phyloP scores from a whole-genome alignment of 768 basidiomycete genomes.

The Boletus barrowsii region DNA sequence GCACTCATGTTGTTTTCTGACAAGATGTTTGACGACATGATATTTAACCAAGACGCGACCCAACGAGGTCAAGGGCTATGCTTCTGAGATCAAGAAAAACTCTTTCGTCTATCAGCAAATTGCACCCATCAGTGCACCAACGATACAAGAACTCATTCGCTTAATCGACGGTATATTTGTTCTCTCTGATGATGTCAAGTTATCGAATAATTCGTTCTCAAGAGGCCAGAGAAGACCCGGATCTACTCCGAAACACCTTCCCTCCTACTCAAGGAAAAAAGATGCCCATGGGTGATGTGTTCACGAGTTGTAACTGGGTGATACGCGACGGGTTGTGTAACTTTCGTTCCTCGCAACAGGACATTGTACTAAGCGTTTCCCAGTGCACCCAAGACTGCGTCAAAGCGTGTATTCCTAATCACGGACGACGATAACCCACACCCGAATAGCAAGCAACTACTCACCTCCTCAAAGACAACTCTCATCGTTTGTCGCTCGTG shows the following conservation, averaged over 20 bases:
- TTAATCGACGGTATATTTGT: conserved; percentile 65
- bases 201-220: conserved; percentile 6
- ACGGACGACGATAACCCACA: conserved; percentile 65
- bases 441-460: conserved; percentile 52
- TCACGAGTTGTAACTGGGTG: conserved; percentile 87
- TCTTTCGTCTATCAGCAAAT: conserved; percentile 77
- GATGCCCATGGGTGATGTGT: conserved; percentile 83
- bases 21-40: not conserved
- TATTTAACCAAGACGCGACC: conserved; percentile 17
- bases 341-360: conserved; percentile 14
- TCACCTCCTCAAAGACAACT: conserved; percentile 69
- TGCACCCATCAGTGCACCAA: conserved; percentile 71
- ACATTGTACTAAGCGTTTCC: not conserved
- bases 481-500: conserved; percentile 47
- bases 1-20: not conserved
- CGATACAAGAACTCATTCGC: conserved; percentile 74
- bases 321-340: conserved; percentile 73
- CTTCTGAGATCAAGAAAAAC: conserved; percentile 64
- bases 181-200: not conserved
- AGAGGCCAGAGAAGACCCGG: conserved; percentile 68
- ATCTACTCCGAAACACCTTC: conserved; percentile 55
- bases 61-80: conserved; percentile 35
- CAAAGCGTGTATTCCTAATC: conserved; percentile 91
- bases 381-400: conserved; percentile 82
- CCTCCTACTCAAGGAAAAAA: conserved; percentile 56